Evolutionary conservation across 2,329 filamentous ascomycete genomes (phyloP), one percentile per base, ranked within the genome.

Genomic region (Dactylonectria estremocensis): DNA sequence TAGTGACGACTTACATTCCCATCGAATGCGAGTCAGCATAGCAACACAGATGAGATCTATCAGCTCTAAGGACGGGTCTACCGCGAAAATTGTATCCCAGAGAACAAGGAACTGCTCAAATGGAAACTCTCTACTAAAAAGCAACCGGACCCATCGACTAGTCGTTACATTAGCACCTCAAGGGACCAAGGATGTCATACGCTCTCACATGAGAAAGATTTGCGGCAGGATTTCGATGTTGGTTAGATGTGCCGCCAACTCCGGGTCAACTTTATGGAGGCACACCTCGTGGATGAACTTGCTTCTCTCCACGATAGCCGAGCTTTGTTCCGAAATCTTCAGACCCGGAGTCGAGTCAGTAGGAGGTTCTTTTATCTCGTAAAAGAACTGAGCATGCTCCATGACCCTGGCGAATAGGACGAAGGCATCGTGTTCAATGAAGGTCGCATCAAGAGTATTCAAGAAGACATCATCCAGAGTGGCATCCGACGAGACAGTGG

Each of bases 91-190:
- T 8, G 91, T 88, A 81, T 99, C 96, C 96, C 96, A 99, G 63
- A 99, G 87, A 22, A 89, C 84, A 43, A 99, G 87, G 46, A 95
- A 88, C 69, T 97, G 90, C 61, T 95, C 90, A 68, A 98, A 97
- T 0, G 94, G 90, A 74, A 98, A 98, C 79, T 99, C 96, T 72
- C 96, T 89, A 55, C 95, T 95, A 77, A 98, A 98, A 0, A 99
- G 83, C 1, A 99, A 88, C 31, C 96, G 90, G 65, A 98, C 93
- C 96, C 96, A 99, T 64, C 96, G 94, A 70, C 93, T 95, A 48
- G 16, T 54, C 2, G 1, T n/a, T 24, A 16, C 66, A 35, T 67
- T 31, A 74, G 70, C 22, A 35, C 14, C 24, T 20, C 2, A 20
- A 3, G n/a, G 13, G 7, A 37, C 14, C n/a, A 18, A 8, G 3